A percentile compares a stretch with the other conserved stretches of the same genome.
phyloP scores from a whole-genome alignment of 225 moss, liverwort and hornwort genomes.

The Straminergon stramineum region DNA sequence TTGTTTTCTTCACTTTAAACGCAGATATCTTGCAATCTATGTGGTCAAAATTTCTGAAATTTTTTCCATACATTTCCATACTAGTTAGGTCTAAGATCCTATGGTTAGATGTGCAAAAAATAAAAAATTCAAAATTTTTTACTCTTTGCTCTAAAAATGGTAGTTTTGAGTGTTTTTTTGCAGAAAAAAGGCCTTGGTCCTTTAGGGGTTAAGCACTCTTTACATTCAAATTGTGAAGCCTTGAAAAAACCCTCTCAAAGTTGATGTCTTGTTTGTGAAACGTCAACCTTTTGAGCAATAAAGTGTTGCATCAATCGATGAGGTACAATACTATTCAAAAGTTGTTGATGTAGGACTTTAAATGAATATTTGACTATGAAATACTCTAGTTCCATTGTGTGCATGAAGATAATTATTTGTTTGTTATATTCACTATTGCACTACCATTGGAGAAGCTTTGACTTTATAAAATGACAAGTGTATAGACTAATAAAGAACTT shows the following conservation, averaged over 20 bases:
- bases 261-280: neutral
- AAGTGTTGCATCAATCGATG: fast-evolving
- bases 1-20: no score
- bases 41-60: no score
- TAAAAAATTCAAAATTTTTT: no score
- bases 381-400: neutral
- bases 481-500: neutral
- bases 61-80: no score
- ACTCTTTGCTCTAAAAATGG: no score
- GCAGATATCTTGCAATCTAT: no score
- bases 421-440: neutral
- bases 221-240: neutral
- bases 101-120: no score
- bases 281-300: fast-evolving
- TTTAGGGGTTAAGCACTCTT: no score
- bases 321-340: neutral
- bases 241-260: neutral
- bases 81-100: no score
- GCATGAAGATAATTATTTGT: neutral
- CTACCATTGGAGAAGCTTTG: fast-evolving
- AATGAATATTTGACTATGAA: neutral
- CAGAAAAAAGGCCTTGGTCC: no score
- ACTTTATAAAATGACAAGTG: neutral
- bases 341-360: neutral
- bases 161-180: no score